Evolutionary conservation across 2,329 filamentous ascomycete genomes (phyloP).

Genomic region (Colletotrichum lupini): DNA sequence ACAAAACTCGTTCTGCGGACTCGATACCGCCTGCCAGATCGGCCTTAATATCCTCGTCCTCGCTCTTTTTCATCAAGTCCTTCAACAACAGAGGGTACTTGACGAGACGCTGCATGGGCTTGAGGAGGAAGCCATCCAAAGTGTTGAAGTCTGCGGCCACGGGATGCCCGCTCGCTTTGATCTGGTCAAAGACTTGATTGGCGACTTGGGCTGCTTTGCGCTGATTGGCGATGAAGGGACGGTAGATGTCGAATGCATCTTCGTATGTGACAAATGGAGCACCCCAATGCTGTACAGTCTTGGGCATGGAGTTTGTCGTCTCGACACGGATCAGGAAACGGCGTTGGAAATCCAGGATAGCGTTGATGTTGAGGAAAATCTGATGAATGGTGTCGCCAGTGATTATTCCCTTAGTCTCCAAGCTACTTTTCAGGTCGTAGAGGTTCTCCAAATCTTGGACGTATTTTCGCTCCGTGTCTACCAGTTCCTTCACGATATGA

Average conservation of each 20-base stretch:
- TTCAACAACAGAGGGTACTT: slow-evolving; percentile 94
- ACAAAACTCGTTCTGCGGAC: slow-evolving; percentile 83
- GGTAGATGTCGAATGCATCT: slow-evolving; percentile 90
- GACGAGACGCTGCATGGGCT: slow-evolving; percentile 94
- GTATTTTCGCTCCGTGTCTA: slow-evolving; percentile 96
- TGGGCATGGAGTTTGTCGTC: slow-evolving; percentile 87
- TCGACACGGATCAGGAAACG: slow-evolving; percentile 96
- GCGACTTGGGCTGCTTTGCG: slow-evolving; percentile 89
- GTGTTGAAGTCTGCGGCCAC: slow-evolving; percentile 91
- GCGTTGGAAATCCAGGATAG: slow-evolving; percentile 93
- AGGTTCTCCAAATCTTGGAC: slow-evolving; percentile 96
- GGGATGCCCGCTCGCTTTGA: slow-evolving; percentile 77
- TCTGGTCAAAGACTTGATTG: slow-evolving; percentile 87
- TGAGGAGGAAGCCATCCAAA: slow-evolving; percentile 90
- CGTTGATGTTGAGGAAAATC: slow-evolving; percentile 96
- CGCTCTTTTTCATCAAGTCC: slow-evolving; percentile 89
- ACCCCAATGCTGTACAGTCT: slow-evolving; percentile 90
- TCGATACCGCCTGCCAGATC: slow-evolving; percentile 84
- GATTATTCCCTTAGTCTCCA: slow-evolving; percentile 89
- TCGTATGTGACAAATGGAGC: slow-evolving; percentile 87
- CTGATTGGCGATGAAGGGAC: slow-evolving; percentile 97
- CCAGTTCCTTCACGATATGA: slow-evolving; percentile 89
- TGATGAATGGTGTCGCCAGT: slow-evolving; percentile 91
- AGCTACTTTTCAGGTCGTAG: slow-evolving; percentile 88
- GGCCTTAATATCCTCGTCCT: slow-evolving; percentile 75